Evolutionary conservation across 2,329 filamentous ascomycete genomes (phyloP), one percentile per base, ranked within the genome.

Genomic region (Neonectria ditissima): DNA sequence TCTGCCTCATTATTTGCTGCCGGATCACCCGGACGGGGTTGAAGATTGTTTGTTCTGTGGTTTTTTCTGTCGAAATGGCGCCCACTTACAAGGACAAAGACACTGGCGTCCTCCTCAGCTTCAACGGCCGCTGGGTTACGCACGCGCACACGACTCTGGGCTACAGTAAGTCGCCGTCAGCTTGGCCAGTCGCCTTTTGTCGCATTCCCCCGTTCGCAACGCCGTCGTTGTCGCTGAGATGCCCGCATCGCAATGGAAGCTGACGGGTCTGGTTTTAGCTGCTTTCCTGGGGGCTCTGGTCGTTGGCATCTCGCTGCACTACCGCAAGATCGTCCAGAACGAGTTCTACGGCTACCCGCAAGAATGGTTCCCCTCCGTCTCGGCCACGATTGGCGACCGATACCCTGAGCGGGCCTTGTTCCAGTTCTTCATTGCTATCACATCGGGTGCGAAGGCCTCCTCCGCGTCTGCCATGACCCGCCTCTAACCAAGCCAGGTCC

Each of bases 351-450:
- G 93, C 72, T 97, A 97, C 76, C 94, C 94, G 2, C 85, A 97
- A 71, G 94, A 97, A 84, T 97, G 94, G 94, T 97, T 97, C 75
- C 94, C 94, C 62, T 97, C 94, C 45, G 94, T 97, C 22, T 97
- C 95, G 30, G 91, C 96, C 43, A 98, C 96, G 37, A 99, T 99
- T 81, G 96, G 96, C 77, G 96, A 99, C 80, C 90, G 94, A 69
- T 98, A 97, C 75, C 96, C 96, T 56, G 96, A 99, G 81, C 91
- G 96, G 64, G 97, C 96, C 16, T 91, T 98, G 74, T 99, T 99
- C 79, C 95, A 97, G 88, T 80, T 99, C 70, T 97, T 98, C 78
- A 99, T 99, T 77, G 95, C 95, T 65, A 90, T 99, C 65, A 97
- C 95, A 34, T 97, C 96, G 47, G 92, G 92, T 90, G 85, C 55